Percentiles rank a stretch among this genome's conserved stretches.
These are phyloP conservation scores for Ophiostoma angusticollis DNA, from an alignment of 2,329 filamentous ascomycete species.

Conservation along the genomic window DNA sequence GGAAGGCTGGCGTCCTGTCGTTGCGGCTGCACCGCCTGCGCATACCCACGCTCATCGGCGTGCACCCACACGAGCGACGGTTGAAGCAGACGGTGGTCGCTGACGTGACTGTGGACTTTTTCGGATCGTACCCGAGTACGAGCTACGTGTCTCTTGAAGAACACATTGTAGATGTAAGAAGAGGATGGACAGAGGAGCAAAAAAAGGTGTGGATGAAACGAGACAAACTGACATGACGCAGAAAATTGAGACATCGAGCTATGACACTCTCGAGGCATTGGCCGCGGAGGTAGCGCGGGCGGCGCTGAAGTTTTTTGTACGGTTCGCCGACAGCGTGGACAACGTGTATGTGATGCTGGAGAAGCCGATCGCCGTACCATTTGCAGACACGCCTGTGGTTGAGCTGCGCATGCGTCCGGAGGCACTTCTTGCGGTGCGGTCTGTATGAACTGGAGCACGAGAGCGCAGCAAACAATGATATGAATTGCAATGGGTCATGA, in stretches of 20 bases:
- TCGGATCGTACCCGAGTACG: no score
- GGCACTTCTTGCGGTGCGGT: not conserved
- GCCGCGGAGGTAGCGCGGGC: constrained; percentile 33
- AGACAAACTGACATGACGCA: constrained; percentile 48
- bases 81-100: constrained; percentile 13
- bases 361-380: constrained; percentile 61
- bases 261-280: constrained; percentile 51
- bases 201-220: constrained; percentile 33
- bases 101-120: constrained; percentile 38
- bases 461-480: no score
- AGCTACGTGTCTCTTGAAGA: no score
- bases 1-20: no score
- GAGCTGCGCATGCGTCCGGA: constrained; percentile 32
- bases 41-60: constrained; percentile 56
- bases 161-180: no score
- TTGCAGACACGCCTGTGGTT: constrained; percentile 58
- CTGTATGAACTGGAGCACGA: no score
- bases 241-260: constrained; percentile 43
- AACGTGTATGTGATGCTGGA: constrained; percentile 49
- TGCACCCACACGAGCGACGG: constrained; percentile 57
- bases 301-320: constrained; percentile 36
- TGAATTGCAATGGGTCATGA: no score
- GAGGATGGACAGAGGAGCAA: not conserved
- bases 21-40: constrained; percentile 44
- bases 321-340: no score